Conservation (phyloP, 148 eudicot genomes). For the Rhododendron griersonianum region DNA sequence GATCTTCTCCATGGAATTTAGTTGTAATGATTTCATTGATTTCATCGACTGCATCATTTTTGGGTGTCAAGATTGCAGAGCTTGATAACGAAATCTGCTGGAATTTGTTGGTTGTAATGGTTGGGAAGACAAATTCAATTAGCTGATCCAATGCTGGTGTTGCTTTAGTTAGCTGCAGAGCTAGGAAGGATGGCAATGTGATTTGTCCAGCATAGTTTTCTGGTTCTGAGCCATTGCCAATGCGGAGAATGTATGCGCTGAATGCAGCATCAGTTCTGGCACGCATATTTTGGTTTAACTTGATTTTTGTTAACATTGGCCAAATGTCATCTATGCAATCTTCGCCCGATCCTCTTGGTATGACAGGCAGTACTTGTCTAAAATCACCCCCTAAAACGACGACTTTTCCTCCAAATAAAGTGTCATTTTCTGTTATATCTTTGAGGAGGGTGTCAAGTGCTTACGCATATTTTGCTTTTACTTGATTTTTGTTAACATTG, state of each 20-base stretch:
- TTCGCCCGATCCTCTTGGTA: background rate
- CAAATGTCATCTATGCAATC: background rate
- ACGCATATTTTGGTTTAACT: background rate
- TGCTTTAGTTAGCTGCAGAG: background rate
- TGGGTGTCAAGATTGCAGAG: background rate
- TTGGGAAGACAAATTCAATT: background rate
- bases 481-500: background rate
- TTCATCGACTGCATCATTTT: background rate
- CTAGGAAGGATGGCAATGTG: background rate
- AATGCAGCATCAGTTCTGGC: background rate
- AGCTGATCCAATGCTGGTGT: background rate
- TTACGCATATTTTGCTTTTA: background rate
- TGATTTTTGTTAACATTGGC: background rate
- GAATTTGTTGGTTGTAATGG: accelerated
- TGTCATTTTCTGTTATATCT: too few species aligned
- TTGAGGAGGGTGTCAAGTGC: too few species aligned
- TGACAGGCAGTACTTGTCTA: background rate
- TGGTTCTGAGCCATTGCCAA: background rate
- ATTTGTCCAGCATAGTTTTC: background rate
- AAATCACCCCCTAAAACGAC: background rate
- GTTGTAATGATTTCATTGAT: background rate
- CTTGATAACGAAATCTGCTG: too few species aligned
- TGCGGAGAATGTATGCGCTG: background rate
- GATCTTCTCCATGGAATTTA: background rate
- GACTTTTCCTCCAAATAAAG: background rate